Percentiles rank a stretch among this genome's conserved stretches.
Evolutionary conservation across 1,139 yeast genomes (phyloP).

Genomic region (Pichia sp.): DNA sequence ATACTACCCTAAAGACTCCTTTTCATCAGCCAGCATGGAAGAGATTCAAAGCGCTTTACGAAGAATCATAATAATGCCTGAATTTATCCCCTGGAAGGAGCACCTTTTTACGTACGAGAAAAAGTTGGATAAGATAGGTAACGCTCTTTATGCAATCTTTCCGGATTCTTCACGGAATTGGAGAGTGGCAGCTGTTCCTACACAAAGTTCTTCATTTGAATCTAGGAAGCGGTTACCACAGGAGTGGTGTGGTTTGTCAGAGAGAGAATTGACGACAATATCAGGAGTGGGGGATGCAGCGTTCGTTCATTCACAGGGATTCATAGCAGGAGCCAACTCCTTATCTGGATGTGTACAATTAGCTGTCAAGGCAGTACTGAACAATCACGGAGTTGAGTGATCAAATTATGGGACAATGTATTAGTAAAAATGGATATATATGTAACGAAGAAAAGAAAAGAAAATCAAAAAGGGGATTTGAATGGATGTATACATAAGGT

Average conservation of each 20-base stretch:
- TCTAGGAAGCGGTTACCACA: conserved; percentile 83
- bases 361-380: conserved; percentile 41
- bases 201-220: conserved; percentile 66
- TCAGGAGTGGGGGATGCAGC: conserved; percentile 79
- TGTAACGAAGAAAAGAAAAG: background rate
- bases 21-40: background rate
- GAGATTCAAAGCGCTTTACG: background rate
- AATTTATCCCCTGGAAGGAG: conserved; percentile 91
- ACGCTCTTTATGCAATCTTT: conserved; percentile 72
- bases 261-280: conserved; percentile 63
- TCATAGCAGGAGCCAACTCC: conserved; percentile 88
- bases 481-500: background rate
- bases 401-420: background rate
- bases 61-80: conserved; percentile 58
- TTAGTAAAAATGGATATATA: conserved; percentile 3
- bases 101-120: conserved; percentile 74
- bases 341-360: conserved; percentile 71
- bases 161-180: conserved; percentile 67
- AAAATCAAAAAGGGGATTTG: background rate
- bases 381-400: background rate
- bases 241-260: conserved; percentile 88
- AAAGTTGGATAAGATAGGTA: conserved; percentile 48
- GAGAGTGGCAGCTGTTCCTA: conserved; percentile 87
- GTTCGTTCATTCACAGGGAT: conserved; percentile 93
- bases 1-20: background rate